phyloP scores from a whole-genome alignment of 129 eudicot genomes.

The Arctium minus region DNA sequence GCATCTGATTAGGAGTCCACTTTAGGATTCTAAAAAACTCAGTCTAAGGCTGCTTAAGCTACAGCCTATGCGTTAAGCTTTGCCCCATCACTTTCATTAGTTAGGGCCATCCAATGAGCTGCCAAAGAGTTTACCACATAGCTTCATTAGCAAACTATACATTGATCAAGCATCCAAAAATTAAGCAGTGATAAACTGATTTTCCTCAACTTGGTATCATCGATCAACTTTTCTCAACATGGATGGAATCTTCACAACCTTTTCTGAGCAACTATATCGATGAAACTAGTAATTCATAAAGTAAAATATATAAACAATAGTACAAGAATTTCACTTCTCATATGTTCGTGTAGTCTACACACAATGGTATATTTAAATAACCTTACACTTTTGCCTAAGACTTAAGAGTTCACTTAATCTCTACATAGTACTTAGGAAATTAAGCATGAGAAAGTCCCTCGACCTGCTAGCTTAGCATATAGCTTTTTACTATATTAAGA shows the following conservation, averaged over 20 bases:
- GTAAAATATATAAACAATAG: too few relatives aligned
- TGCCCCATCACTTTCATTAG: background rate
- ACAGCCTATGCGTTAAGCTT: background rate
- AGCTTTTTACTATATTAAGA: background rate
- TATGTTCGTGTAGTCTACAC: background rate
- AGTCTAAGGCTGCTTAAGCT: background rate
- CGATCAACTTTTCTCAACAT: background rate
- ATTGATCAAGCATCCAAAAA: background rate
- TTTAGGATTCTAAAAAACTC: background rate
- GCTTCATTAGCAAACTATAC: background rate
- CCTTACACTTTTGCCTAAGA: background rate
- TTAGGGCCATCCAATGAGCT: background rate
- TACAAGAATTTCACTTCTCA: too few relatives aligned
- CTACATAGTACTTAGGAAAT: background rate
- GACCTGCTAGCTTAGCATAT: background rate
- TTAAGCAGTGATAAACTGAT: background rate
- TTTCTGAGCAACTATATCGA: background rate
- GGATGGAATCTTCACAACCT: background rate
- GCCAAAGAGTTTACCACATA: background rate
- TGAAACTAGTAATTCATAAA: background rate
- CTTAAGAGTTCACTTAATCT: background rate
- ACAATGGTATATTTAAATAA: background rate
- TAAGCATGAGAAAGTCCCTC: background rate
- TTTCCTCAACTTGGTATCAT: background rate
- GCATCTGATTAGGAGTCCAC: background rate